phyloP scores from a whole-genome alignment of 305 asterid genomes.

The Euphrasia arctica region DNA sequence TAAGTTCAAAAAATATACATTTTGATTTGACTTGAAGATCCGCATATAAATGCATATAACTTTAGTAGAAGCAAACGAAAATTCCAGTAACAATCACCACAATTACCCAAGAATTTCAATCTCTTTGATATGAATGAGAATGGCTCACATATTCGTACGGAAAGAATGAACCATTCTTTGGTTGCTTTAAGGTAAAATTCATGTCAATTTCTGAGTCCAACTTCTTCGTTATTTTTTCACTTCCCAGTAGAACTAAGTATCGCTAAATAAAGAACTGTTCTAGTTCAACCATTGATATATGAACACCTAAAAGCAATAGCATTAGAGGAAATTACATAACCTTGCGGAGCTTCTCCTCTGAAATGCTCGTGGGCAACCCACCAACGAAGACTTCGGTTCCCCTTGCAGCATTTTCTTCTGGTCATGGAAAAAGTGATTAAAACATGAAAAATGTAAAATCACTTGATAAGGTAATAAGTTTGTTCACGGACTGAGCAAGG shows the following conservation, averaged over 20 bases:
- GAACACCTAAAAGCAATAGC: neutral
- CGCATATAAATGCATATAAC: conserved; percentile 17
- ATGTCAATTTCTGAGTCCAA: neutral
- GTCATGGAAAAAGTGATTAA: conserved; percentile 22
- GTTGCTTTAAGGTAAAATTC: neutral
- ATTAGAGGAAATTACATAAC: conserved; percentile 35
- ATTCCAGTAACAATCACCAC: conserved; percentile 6
- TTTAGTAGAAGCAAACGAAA: conserved; percentile 16
- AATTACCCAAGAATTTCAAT: neutral
- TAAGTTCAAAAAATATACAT: conserved; percentile 2
- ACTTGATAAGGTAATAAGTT: neutral
- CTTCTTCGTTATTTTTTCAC: neutral
- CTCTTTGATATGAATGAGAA: conserved; percentile 6
- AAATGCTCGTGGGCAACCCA: conserved; percentile 59
- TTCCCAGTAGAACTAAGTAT: neutral
- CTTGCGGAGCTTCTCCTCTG: conserved; percentile 65
- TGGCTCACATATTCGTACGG: neutral
- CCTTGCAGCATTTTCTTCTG: conserved; percentile 40
- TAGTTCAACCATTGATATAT: neutral
- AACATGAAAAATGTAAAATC: conserved; percentile 15
- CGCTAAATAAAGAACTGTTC: neutral
- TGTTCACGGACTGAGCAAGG: conserved; percentile 13
- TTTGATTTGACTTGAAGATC: conserved; percentile 1
- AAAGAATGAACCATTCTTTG: neutral
- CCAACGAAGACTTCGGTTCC: conserved; percentile 87